These are phyloP conservation scores for Prinsepia uniflora DNA, from an alignment of 306 rosid species.

Conservation along the genomic window DNA sequence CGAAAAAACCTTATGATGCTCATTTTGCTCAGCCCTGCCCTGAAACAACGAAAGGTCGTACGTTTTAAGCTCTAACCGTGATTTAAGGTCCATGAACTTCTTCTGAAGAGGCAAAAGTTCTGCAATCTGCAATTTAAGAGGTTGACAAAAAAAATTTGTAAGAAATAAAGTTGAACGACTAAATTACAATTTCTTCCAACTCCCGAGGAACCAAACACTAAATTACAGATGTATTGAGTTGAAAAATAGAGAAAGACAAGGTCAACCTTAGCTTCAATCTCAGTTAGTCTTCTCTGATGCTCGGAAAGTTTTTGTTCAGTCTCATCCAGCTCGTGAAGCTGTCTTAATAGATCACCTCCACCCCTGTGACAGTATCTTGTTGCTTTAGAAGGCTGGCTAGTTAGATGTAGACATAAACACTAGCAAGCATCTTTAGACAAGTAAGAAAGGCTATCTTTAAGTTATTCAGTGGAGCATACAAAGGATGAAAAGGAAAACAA, in stretches of 20 bases:
- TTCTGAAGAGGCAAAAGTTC: conserved; percentile 78
- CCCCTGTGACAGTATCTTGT: conserved; percentile 54
- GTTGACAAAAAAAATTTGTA: conserved; percentile 12
- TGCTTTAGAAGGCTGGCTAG: conserved; percentile 17
- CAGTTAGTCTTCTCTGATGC: conserved; percentile 63
- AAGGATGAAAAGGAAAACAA: conserved; percentile 9
- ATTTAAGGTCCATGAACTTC: conserved; percentile 59
- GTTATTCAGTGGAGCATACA: conserved; percentile 4
- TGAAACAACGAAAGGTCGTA: conserved; percentile 83
- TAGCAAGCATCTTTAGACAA: conserved; percentile 15
- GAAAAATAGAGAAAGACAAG: conserved; percentile 4
- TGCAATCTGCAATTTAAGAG: conserved; percentile 52
- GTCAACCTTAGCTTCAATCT: conserved; percentile 72
- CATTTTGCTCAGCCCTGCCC: conserved; percentile 90
- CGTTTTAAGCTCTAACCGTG: conserved; percentile 71
- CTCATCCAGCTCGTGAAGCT: conserved; percentile 74
- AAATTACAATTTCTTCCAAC: background rate
- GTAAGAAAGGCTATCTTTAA: background rate
- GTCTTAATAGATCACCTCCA: conserved; percentile 78
- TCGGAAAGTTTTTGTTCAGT: conserved; percentile 58
- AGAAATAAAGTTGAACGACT: background rate
- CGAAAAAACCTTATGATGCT: conserved; percentile 78
- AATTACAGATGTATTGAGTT: no score
- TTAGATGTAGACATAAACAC: conserved; percentile 20
- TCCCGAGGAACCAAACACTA: background rate